Percentiles rank a stretch among this genome's conserved stretches.
These are phyloP conservation scores for Pseudopyrenochaeta lycopersici DNA, from an alignment of 2,329 filamentous ascomycete genomes.

Conservation along the genomic window DNA sequence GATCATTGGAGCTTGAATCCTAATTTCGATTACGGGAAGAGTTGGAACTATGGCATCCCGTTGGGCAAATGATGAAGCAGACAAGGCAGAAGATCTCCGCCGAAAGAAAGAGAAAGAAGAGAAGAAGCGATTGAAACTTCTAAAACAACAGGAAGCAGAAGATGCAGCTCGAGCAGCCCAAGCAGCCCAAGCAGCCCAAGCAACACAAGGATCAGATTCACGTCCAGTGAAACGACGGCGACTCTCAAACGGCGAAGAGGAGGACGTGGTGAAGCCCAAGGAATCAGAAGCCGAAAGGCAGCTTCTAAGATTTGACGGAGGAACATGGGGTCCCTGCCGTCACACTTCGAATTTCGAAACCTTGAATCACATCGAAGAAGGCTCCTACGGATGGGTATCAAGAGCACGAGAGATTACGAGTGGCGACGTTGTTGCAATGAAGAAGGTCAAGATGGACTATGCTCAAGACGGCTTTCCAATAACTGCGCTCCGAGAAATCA, in stretches of 20 bases:
- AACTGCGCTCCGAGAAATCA: slow-evolving; percentile 91
- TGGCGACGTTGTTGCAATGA: slow-evolving; percentile 86
- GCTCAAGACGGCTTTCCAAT: slow-evolving; percentile 83
- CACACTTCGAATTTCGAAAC: slow-evolving; percentile 90
- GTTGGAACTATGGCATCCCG: slow-evolving; percentile 69
- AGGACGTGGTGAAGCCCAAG: slow-evolving; percentile 24
- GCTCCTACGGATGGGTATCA: slow-evolving; percentile 94
- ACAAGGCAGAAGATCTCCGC: slow-evolving; percentile 76
- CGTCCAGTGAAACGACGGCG: slow-evolving; percentile 68
- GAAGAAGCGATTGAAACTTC: slow-evolving; percentile 83
- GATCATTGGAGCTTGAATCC: no score
- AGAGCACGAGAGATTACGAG: slow-evolving; percentile 78
- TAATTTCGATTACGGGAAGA: neutral
- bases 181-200: slow-evolving; percentile 37
- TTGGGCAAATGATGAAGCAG: slow-evolving; percentile 88
- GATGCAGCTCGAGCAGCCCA: slow-evolving; percentile 49
- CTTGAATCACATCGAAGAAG: slow-evolving; percentile 96
- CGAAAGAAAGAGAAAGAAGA: slow-evolving; percentile 86
- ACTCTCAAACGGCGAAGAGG: slow-evolving; percentile 61
- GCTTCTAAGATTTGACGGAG: slow-evolving; percentile 75
- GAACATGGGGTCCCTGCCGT: slow-evolving; percentile 74
- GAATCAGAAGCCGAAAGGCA: slow-evolving; percentile 54
- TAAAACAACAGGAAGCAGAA: slow-evolving; percentile 77
- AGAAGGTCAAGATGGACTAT: slow-evolving; percentile 88
- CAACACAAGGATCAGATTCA: slow-evolving; percentile 31